Percentiles rank a stretch among this genome's conserved stretches.
Evolutionary conservation across 1,139 yeast genomes (phyloP).

Genomic region (Zygoascus hellenicus): DNA sequence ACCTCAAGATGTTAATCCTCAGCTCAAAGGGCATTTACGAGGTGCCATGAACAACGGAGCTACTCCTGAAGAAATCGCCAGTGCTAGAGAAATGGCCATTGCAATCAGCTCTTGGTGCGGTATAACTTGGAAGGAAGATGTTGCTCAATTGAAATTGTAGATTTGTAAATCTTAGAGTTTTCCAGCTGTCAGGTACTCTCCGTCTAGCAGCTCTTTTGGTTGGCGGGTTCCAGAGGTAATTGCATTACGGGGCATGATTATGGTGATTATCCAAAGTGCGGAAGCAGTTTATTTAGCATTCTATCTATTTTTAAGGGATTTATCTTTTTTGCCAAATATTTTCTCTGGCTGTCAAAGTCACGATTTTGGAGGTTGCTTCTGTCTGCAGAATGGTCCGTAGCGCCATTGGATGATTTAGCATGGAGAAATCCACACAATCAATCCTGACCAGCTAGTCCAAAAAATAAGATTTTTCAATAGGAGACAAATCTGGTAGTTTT

Average conservation of each 20-base stretch:
- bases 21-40: slow-evolving; percentile 78
- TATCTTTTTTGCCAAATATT: no score
- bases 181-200: not conserved
- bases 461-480: not conserved
- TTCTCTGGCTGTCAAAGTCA: no score
- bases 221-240: no score
- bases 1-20: slow-evolving; percentile 95
- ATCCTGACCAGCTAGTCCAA: not conserved
- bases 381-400: no score
- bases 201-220: no score
- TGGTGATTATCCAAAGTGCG: no score
- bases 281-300: no score
- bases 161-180: not conserved
- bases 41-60: slow-evolving; percentile 85
- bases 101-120: slow-evolving; percentile 74
- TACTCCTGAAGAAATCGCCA: slow-evolving; percentile 54
- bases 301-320: no score
- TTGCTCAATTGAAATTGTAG: slow-evolving; percentile 41
- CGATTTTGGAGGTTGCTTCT: no score
- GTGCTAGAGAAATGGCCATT: slow-evolving; percentile 57
- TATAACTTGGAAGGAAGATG: slow-evolving; percentile 54
- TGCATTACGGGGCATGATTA: no score
- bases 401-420: no score
- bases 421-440: no score
- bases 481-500: not conserved